Base-by-base conservation (phyloP, 768 basidiomycete genomes). In the Gautieria morchelliformis region DNA sequence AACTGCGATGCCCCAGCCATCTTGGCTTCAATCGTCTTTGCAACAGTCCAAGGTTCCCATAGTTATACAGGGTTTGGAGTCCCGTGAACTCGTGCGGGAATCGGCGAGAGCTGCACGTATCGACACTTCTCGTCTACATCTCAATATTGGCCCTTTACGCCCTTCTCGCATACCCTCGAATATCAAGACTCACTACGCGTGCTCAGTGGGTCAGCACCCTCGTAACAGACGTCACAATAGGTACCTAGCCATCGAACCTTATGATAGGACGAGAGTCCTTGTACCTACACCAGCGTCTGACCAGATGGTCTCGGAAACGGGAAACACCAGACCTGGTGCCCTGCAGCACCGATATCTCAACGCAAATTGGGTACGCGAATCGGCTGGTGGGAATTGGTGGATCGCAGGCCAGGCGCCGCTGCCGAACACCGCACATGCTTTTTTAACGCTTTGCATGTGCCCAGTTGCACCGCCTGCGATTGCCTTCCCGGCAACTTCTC, bases 371-470 rank as follows among this genome's bases (percentile, higher is more conserved):
- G 83, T 93, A n/a, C 73, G 78, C 46, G 92, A 93, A 65, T 70
- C 75, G 27, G 78, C 73, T 51, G 87, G 91, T 7, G 77, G 76
- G 33, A 87, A 83, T 64, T 84, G 81, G 81, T 91, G 89, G 87
- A 87, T 93, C 58, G 89, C 89, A 3, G 78, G 88, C 0, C 91
- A 93, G 66, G 92, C 91, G 0, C 89, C 92, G 0, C 70, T 91
- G 35, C 80, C 77, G 5, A 66, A 72, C 49, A 89, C 90, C 0
- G 75, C 79, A 0, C 86, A 93, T 64, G 72, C 87, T 5, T 92
- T 92, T 69, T 79, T 94, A 65, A 87, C 81, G 61, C 67, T 87
- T 48, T 74, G 92, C 60, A 67, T 80, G 37, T 79, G 81, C 58
- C 75, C 78, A 27, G 58, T 71, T 27, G 67, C 74, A 2, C 64